phyloP scores from a whole-genome alignment of 2,329 filamentous ascomycete species.

The Xylaria sp. region DNA sequence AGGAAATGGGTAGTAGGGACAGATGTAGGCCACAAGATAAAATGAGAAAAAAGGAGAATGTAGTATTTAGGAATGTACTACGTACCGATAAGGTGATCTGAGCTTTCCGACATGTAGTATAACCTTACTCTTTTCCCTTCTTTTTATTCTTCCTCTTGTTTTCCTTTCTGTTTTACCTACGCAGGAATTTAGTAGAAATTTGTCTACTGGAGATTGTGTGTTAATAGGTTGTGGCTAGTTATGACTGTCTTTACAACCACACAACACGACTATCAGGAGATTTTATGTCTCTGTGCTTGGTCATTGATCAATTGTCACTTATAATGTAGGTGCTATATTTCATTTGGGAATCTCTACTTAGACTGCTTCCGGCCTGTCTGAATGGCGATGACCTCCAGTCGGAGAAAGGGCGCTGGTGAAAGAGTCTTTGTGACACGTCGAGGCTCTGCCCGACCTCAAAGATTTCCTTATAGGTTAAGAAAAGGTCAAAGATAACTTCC shows the following conservation, averaged over 20 bases:
- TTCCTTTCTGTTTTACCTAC: not conserved
- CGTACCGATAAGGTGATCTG: no score
- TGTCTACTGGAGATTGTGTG: no score
- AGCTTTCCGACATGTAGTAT: no score
- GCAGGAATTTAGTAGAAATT: no score
- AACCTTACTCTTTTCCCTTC: no score
- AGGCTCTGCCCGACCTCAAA: no score
- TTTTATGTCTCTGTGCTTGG: not conserved
- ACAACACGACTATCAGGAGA: not conserved
- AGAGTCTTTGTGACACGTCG: not conserved
- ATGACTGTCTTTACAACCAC: not conserved
- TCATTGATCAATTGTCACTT: not conserved
- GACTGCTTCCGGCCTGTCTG: not conserved
- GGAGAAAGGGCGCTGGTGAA: not conserved
- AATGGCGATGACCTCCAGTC: not conserved
- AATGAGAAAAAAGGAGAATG: slow-evolving; percentile 7
- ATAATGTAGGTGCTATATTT: not conserved
- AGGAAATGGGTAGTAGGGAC: no score
- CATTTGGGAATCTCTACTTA: not conserved
- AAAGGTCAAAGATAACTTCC: no score
- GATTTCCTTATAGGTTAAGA: no score
- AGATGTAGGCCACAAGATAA: slow-evolving; percentile 5
- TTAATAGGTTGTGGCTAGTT: not conserved
- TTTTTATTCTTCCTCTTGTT: not conserved
- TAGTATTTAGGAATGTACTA: no score